Base-by-base conservation (phyloP, 1,139 yeast genomes). In the Chernovozyma aurita region DNA sequence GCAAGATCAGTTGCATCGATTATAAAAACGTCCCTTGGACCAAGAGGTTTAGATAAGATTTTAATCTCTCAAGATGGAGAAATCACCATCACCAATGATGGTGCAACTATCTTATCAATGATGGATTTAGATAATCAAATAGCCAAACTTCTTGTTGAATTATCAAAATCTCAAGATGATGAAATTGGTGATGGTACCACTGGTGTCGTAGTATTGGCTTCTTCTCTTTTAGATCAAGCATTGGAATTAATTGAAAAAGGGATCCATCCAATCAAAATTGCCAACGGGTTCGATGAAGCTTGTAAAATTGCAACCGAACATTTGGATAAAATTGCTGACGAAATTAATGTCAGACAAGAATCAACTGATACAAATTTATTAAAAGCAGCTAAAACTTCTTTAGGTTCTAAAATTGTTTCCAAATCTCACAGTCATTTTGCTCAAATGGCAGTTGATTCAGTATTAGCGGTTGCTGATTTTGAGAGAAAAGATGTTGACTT, bases 181-280 rank as follows among this genome's bases (percentile, higher is more conserved):
- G 98, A 94, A 65, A 88, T 94, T 53, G 99, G 99, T 39, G 99
- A 94, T 58, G 99, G 99, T 55, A 94, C 99, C 29, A 94, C 99
- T 3, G 98, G 98, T 53, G 99, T 94, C 24, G 98, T 92, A 40
- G 97, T 94, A 1, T 69, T 94, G 36, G 97, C 98, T 2, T 86
- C 95, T 49, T 95, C 97, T 2, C 70, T 94, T 47, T 71, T 94
- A 42, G 98, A 92, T 57, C 96, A 92, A 65, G 97, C 98, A 2
- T 65, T 85, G 40, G 97, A 88, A 57, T 76, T 94, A 49, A 87
- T 94, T 49, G 97, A 92, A 53, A 87, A 86, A 66, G 98, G 97
- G 37, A 90, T 94, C 44, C 98, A 94, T 55, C 98, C 98, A 38
- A 87, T 94, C 48, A 85, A 90, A 57, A 81, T 94, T 49, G 98